Evolutionary conservation across 1,284 basidiomycete genomes (phyloP), one percentile per base, ranked within the genome.

Genomic region (Ganoderma resinaceum): DNA sequence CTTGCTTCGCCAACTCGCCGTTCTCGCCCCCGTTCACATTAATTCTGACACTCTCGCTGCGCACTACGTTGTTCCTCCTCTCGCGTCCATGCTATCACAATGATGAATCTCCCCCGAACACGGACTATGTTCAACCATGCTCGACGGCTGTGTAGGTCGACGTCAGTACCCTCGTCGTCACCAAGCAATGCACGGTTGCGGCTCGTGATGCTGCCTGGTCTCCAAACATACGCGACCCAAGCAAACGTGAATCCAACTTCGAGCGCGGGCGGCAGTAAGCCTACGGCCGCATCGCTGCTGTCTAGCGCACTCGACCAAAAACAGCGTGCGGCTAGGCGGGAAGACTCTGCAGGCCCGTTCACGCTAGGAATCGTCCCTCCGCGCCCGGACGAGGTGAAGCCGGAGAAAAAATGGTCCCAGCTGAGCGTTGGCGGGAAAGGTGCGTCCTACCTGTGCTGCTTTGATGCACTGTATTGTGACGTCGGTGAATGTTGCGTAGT

Each of bases 401-500:
- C 86, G 64, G 80, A 86, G 26, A 90, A 89, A 77, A 91, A 89
- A 73, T 98, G 96, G 96, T 89, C 89, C 33, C 91, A 98, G 75
- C 82, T 98, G 61, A 92, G 87, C 70, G 85, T 91, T 1, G 85
- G 89, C 38, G 95, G 95, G 62, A 98, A 97, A 85, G 87, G 95
- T 94, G 78, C 74, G 88, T 82, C 20, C 49, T 5, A 11, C 46
- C 35, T 35, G 9, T 12, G 23, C 35, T 43, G 18, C 9, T 14
- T 12, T 16, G 0, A 7, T 46, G 20, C 60, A 11, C 43, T 2
- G 40, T 49, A 20, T 14, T 3, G 9, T 55, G 42, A n/a, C 26
- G 11, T 29, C 35, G 6, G 18, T 42, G 14, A 14, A 3, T 29
- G 1, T 35, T 26, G 33, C 52, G 20, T 46, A 95, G 95, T 94